Conservation (phyloP, 345 rosid genomes). For the Eucalyptus melliodora region DNA sequence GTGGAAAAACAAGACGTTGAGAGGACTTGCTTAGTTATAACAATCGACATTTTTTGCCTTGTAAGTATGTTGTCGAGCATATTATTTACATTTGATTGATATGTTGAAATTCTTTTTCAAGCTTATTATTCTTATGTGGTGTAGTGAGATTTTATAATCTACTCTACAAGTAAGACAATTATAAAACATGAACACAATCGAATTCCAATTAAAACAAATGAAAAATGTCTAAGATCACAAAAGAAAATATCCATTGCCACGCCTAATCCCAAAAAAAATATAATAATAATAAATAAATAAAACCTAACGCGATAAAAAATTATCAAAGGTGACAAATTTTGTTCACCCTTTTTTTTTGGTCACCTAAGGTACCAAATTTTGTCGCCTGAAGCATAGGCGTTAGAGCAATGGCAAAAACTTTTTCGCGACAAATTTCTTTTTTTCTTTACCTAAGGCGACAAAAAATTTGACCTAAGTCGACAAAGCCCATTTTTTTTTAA, state of each 20-base stretch:
- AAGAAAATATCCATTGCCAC: not conserved
- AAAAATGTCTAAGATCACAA: not conserved
- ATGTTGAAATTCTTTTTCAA: too few relatives aligned
- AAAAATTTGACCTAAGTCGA: not conserved
- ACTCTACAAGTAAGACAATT: not conserved
- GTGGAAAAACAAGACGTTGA: too few relatives aligned
- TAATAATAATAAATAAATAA: accelerated
- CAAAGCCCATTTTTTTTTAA: not conserved
- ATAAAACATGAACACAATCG: not conserved
- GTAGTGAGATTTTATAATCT: not conserved
- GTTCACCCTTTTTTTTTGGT: too few relatives aligned
- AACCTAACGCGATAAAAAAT: not conserved
- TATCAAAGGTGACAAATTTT: not conserved
- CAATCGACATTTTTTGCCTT: not conserved
- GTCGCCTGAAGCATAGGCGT: not conserved
- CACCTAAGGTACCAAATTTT: not conserved
- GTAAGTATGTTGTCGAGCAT: not conserved
- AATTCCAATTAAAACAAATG: not conserved
- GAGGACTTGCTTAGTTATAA: not conserved
- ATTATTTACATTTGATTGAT: too few relatives aligned
- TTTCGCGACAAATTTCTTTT: accelerated
- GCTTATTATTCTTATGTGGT: not conserved
- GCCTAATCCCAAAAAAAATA: not conserved
- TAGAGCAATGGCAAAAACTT: not conserved
- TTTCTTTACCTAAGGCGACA: not conserved